Conservation (phyloP, 2,329 filamentous ascomycete genomes). For the Talaromyces sp. region DNA sequence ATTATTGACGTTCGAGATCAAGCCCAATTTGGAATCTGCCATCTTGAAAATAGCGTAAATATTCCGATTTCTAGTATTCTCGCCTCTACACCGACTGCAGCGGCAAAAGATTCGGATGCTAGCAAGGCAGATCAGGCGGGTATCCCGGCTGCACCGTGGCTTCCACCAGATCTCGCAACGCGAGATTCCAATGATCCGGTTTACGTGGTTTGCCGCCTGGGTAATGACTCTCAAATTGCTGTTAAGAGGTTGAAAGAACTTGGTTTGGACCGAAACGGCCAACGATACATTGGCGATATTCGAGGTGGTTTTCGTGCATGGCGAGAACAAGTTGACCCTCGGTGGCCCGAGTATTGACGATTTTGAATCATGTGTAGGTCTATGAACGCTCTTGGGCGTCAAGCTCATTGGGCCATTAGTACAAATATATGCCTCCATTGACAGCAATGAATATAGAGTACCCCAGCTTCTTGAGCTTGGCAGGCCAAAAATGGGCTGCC, state of each 20-base stretch:
- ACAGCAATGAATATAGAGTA: too few species aligned
- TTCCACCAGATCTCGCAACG: conserved; percentile 28
- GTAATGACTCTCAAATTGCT: conserved; percentile 53
- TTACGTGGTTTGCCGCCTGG: conserved; percentile 52
- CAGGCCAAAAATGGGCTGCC: too few species aligned
- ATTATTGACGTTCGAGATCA: conserved; percentile 83
- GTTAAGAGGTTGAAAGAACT: conserved; percentile 46
- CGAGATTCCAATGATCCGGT: conserved; percentile 35
- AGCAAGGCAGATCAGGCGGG: not conserved
- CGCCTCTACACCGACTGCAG: conserved; percentile 24
- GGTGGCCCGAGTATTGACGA: conserved; percentile 26
- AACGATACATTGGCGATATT: conserved; percentile 45
- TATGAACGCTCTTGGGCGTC: too few species aligned
- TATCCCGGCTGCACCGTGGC: conserved; percentile 27
- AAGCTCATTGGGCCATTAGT: too few species aligned
- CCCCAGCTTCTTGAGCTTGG: too few species aligned
- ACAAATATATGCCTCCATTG: too few species aligned
- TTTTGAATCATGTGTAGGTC: too few species aligned
- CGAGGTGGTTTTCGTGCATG: conserved; percentile 47
- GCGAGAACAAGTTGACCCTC: conserved; percentile 45
- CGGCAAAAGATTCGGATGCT: not conserved
- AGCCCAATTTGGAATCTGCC: conserved; percentile 81
- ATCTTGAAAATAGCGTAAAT: conserved; percentile 72
- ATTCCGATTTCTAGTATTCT: conserved; percentile 49
- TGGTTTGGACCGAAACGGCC: conserved; percentile 36